Conservation (phyloP, 108 stramenopile genomes). For the Aurantiochytrium sp. region DNA sequence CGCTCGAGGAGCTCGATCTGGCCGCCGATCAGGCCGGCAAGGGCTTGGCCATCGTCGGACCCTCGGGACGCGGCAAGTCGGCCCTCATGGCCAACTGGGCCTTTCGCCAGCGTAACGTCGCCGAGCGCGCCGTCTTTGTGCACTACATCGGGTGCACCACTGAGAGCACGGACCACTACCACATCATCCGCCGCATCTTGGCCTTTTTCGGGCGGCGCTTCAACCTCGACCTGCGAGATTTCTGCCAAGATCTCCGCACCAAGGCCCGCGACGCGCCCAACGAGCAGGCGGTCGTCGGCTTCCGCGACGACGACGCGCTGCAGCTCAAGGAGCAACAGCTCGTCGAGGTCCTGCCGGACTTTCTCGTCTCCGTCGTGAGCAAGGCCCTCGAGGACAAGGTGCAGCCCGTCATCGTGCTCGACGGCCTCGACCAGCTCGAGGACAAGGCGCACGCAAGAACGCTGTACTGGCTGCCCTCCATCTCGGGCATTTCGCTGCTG, state of each 20-base stretch:
- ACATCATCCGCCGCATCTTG: neutral
- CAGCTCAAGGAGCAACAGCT: slow-evolving; percentile 6
- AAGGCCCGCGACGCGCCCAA: neutral
- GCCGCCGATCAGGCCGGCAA: neutral
- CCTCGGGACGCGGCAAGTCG: neutral
- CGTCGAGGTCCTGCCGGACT: neutral
- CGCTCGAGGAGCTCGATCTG: neutral
- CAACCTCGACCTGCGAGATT: neutral
- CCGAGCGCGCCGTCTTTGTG: neutral
- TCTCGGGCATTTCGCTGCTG: neutral
- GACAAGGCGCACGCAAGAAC: neutral
- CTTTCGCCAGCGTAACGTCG: neutral
- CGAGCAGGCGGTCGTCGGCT: neutral
- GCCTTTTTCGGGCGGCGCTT: neutral
- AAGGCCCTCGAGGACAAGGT: neutral
- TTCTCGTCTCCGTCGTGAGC: neutral
- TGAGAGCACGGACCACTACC: neutral
- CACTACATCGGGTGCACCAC: neutral
- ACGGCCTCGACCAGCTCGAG: slow-evolving; percentile 15
- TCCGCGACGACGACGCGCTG: neutral
- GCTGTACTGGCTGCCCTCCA: neutral
- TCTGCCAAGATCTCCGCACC: neutral
- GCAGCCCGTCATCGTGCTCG: neutral
- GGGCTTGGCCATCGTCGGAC: neutral
- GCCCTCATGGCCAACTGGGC: neutral